A percentile compares a stretch with the other conserved stretches of the same genome.
These are phyloP conservation scores for Geosmithia putterillii DNA, from an alignment of 2,329 filamentous ascomycete genomes.

Conservation along the genomic window DNA sequence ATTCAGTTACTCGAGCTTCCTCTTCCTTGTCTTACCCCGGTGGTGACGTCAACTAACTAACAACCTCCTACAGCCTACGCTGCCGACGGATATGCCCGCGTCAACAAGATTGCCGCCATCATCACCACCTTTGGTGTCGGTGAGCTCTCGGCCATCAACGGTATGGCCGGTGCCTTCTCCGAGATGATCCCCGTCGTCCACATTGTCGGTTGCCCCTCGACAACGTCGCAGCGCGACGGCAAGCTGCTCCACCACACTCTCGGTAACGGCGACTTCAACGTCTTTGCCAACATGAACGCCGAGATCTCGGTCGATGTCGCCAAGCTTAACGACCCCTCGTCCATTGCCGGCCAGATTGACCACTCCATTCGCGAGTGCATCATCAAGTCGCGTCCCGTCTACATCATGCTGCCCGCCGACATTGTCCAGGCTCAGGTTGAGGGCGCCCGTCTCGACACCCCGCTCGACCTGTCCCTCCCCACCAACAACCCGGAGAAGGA, in stretches of 20 bases:
- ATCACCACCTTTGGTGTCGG: constrained; percentile 69
- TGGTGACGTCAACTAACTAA: constrained; percentile 7
- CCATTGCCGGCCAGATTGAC: constrained; percentile 67
- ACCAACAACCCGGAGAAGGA: constrained; percentile 59
- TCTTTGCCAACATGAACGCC: constrained; percentile 68
- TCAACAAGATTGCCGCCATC: constrained; percentile 57
- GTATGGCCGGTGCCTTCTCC: constrained; percentile 60
- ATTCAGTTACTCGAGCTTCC: too few relatives aligned
- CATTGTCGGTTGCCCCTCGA: constrained; percentile 44
- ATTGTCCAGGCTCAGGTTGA: constrained; percentile 68
- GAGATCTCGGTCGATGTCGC: constrained; percentile 60
- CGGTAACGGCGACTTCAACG: constrained; percentile 68
- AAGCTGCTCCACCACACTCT: constrained; percentile 55
- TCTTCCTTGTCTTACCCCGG: too few relatives aligned
- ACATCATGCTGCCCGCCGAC: constrained; percentile 73
- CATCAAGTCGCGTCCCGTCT: constrained; percentile 64
- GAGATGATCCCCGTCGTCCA: constrained; percentile 63
- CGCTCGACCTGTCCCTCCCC: constrained; percentile 54
- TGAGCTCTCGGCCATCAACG: constrained; percentile 63
- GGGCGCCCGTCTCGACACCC: constrained; percentile 55
- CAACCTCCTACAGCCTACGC: constrained; percentile 45
- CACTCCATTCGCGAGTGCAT: constrained; percentile 64
- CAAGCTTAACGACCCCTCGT: constrained; percentile 55
- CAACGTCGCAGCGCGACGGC: constrained; percentile 31
- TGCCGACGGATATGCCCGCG: constrained; percentile 67